A percentile compares a stretch with the other conserved stretches of the same genome.
Evolutionary conservation across 306 rosid species (phyloP).

Genomic region (Begonia loranthoides): DNA sequence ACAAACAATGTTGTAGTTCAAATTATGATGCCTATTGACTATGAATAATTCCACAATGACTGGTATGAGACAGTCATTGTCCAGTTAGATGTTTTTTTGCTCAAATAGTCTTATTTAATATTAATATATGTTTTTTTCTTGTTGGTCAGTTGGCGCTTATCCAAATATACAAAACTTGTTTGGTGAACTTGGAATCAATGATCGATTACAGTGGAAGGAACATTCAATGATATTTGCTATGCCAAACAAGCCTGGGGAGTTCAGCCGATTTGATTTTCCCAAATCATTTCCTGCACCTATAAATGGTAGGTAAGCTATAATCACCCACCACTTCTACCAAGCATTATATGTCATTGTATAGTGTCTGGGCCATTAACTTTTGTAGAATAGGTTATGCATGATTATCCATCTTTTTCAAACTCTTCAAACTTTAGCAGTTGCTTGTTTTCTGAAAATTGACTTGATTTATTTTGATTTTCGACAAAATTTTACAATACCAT

Average conservation of each 20-base stretch:
- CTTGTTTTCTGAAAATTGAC: no score
- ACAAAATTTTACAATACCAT: no score
- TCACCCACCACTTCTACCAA: not conserved
- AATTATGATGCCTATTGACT: no score
- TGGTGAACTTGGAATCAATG: conserved; percentile 88
- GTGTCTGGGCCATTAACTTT: no score
- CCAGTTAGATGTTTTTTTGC: conserved; percentile 8
- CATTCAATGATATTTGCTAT: conserved; percentile 97
- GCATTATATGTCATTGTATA: no score
- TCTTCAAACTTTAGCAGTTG: no score
- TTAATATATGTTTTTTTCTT: conserved; percentile 8
- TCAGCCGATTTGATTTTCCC: conserved; percentile 86
- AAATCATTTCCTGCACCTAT: conserved; percentile 78
- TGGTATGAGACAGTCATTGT: no score
- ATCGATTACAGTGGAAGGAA: conserved; percentile 97
- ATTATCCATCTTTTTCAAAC: no score
- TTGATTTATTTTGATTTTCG: no score
- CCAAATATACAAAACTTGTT: conserved; percentile 87
- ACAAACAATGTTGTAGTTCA: no score
- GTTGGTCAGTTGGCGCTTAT: conserved; percentile 79
- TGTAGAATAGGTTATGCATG: no score
- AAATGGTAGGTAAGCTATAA: conserved; percentile 61
- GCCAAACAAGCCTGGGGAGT: conserved; percentile 94
- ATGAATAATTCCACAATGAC: no score
- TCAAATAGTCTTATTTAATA: conserved; percentile 4